A percentile compares a stretch with the other conserved stretches of the same genome.
Evolutionary conservation across 2,329 filamentous ascomycete species (phyloP).

Genomic region (Cladophialophora exuberans): DNA sequence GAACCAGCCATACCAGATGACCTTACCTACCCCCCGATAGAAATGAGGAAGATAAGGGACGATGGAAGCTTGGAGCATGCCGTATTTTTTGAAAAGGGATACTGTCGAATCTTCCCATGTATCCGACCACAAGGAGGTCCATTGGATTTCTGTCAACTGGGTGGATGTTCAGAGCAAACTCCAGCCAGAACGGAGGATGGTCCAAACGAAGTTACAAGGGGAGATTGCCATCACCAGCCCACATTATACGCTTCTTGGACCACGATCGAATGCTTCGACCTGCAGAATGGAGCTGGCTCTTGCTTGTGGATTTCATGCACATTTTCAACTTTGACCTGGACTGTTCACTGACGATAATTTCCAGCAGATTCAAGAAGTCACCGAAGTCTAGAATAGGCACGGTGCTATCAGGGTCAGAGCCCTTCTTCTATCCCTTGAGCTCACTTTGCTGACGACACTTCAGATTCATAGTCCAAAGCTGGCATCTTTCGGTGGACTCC

Average conservation of each 20-base stretch:
- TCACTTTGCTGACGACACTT: slow-evolving; percentile 18
- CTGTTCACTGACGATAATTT: slow-evolving; percentile 19
- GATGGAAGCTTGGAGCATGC: neutral
- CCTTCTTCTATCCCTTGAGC: slow-evolving; percentile 8
- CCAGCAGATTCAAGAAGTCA: slow-evolving; percentile 20
- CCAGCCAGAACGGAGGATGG: slow-evolving; percentile 14
- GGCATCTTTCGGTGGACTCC: slow-evolving; percentile 24
- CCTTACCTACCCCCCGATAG: neutral
- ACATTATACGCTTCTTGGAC: neutral
- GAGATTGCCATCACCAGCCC: neutral
- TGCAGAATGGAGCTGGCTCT: neutral
- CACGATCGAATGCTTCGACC: neutral
- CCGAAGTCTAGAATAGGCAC: slow-evolving; percentile 24
- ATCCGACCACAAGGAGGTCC: neutral
- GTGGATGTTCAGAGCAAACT: too few relatives aligned
- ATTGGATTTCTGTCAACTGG: neutral
- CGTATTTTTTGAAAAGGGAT: neutral
- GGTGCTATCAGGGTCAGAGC: slow-evolving; percentile 26
- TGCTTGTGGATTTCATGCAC: neutral
- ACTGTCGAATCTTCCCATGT: neutral
- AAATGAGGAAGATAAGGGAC: slow-evolving; percentile 14
- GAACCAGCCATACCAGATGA: neutral
- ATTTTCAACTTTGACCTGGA: neutral
- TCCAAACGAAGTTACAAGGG: slow-evolving; percentile 14
- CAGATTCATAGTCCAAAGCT: slow-evolving; percentile 22